These are phyloP conservation scores for Fusarium mangiferae DNA, from an alignment of 2,329 filamentous ascomycete species.

Conservation along the genomic window DNA sequence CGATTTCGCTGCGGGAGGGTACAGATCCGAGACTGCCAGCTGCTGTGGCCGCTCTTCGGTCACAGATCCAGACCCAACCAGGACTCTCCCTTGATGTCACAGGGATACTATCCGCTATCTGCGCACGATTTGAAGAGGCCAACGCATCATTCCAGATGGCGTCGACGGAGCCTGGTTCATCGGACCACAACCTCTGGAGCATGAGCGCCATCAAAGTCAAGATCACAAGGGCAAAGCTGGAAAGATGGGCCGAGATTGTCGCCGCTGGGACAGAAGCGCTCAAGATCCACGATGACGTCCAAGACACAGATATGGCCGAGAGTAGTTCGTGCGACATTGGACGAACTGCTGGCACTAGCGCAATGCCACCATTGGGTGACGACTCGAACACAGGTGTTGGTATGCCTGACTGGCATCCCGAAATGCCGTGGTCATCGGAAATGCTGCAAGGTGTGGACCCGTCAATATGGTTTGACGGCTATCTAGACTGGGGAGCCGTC, in stretches of 20 bases:
- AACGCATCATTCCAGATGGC: slow-evolving; percentile 50
- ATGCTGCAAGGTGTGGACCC: slow-evolving; percentile 49
- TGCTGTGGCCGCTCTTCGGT: slow-evolving; percentile 54
- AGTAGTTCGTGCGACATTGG: too few species aligned
- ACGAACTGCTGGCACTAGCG: too few species aligned
- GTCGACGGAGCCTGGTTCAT: slow-evolving; percentile 46
- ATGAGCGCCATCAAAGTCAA: slow-evolving; percentile 59
- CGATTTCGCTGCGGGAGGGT: slow-evolving; percentile 43
- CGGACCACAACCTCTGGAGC: slow-evolving; percentile 60
- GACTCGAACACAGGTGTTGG: too few species aligned
- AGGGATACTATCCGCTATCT: slow-evolving; percentile 55
- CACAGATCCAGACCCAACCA: slow-evolving; percentile 56
- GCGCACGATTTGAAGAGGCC: slow-evolving; percentile 56
- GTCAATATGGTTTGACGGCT: slow-evolving; percentile 50
- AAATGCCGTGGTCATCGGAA: slow-evolving; percentile 47
- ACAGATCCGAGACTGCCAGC: slow-evolving; percentile 53
- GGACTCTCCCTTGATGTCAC: slow-evolving; percentile 58
- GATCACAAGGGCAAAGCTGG: slow-evolving; percentile 58
- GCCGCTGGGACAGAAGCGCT: slow-evolving; percentile 48
- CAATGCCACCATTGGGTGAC: too few species aligned
- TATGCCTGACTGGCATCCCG: too few species aligned
- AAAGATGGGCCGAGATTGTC: slow-evolving; percentile 59
- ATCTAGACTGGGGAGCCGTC: slow-evolving; percentile 49
- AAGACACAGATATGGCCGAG: too few species aligned
- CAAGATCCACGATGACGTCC: slow-evolving; percentile 30